Base-by-base conservation (phyloP, 2,329 filamentous ascomycete species). In the Fusarium napiforme region DNA sequence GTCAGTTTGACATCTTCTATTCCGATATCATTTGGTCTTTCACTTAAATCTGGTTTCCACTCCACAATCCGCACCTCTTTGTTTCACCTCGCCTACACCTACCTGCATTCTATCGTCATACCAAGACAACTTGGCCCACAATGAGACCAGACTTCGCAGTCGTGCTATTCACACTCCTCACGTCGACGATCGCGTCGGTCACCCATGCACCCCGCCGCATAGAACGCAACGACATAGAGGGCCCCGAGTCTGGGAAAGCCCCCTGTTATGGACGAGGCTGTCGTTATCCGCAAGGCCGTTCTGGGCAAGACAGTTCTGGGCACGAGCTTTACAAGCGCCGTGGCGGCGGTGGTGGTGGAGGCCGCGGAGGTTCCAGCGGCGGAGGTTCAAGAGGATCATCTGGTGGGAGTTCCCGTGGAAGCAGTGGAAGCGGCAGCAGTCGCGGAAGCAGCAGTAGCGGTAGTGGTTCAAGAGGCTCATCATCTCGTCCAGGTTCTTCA, bases 321-420 rank as follows among this genome's bases (percentile, higher is more conserved):
- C 79, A 86, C 60, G 84, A 89, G 37, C 80, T 91, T 28, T 90
- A 85, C 83, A 91, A 90, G 83, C 85, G 90, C 71, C 88, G 88
- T 75, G 89, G 89, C 40, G 89, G 90, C 53, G 89, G 89, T 11
- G 88, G 87, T 14, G 82, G 87, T 16, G 87, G 88, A 55, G 83
- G 85, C 23, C 81, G 64, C 28, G 65, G 65, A 15, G 81, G 82
- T 21, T 75, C 77, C n/a, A 56, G 79, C 21, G 52, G 75, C 28
- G 72, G 80, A 19, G 34, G 59, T 18, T 50, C 65, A 26, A 71
- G 76, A 56, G 50, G 65, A 30, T 46, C 60, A 58, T 57, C 58
- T 37, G 60, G 71, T 69, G 60, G 63, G 53, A 60, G 74, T 55
- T 64, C 70, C 62, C 45, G 64, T 30, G 46, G 75, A 28, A 58